Conservation (phyloP, 352 stramenopile genomes). For the Aphanomyces stellatus region DNA sequence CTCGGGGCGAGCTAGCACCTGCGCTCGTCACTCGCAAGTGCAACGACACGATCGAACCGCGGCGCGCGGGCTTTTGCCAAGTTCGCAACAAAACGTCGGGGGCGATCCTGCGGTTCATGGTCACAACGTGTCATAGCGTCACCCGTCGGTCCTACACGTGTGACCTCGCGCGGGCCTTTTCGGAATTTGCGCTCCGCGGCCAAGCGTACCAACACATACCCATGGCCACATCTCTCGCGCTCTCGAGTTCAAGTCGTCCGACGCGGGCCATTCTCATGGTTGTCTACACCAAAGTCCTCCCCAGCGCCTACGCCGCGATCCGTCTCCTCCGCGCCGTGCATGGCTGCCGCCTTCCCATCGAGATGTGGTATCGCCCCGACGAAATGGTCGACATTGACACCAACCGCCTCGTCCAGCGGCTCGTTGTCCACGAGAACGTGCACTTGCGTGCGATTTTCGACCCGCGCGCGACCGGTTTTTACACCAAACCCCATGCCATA, state of each 20-base stretch:
- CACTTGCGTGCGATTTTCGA: constrained; percentile 76
- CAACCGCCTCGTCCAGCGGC: constrained; percentile 53
- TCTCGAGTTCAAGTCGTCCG: constrained; percentile 22
- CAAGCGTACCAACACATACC: constrained; percentile 58
- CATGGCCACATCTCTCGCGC: constrained; percentile 55
- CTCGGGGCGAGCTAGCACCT: no score
- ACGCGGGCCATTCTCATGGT: constrained; percentile 77
- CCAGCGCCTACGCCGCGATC: constrained; percentile 70
- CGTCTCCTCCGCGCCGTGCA: constrained; percentile 60
- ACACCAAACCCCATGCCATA: constrained; percentile 77
- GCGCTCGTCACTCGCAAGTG: constrained; percentile 67
- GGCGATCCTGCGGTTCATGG: constrained; percentile 73
- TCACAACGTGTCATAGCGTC: constrained; percentile 64
- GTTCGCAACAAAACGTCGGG: constrained; percentile 75
- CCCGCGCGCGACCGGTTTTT: constrained; percentile 55
- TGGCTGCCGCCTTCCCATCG: constrained; percentile 64
- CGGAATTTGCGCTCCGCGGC: constrained; percentile 69
- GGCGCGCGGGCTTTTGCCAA: constrained; percentile 80
- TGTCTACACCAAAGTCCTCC: constrained; percentile 75
- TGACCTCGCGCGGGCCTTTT: constrained; percentile 72
- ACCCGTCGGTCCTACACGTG: constrained; percentile 66
- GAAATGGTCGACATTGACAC: constrained; percentile 82
- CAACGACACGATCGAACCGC: constrained; percentile 46
- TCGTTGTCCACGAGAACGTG: constrained; percentile 63
- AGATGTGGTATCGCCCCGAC: constrained; percentile 79